A percentile compares a stretch with the other conserved stretches of the same genome.
phyloP scores from a whole-genome alignment of 495 filamentous ascomycete species.

The Pseudomonodictys pantanalensis region DNA sequence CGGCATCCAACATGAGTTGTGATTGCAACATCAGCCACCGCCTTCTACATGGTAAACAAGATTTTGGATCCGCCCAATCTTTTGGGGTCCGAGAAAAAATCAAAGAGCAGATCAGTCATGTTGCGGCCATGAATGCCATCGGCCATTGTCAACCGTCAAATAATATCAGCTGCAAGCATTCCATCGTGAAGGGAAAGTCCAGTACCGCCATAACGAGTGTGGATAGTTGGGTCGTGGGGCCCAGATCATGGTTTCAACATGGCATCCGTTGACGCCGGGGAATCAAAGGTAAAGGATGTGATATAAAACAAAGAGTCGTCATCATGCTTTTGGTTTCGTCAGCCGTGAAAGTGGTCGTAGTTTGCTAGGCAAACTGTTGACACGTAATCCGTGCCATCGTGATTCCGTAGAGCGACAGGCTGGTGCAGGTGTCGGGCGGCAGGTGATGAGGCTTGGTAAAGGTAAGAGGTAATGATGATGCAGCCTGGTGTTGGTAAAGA shows the following conservation, averaged over 20 bases:
- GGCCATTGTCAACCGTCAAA: slow-evolving; percentile 19
- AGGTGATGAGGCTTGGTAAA: slow-evolving; percentile 13
- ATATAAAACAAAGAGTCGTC: slow-evolving; percentile 9
- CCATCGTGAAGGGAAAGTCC: slow-evolving; percentile 13
- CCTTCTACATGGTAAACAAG: no score
- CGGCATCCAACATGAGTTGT: background rate
- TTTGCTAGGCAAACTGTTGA: slow-evolving; percentile 13
- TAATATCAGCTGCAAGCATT: slow-evolving; percentile 4
- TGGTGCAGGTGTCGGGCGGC: slow-evolving; percentile 9
- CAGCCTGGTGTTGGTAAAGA: background rate
- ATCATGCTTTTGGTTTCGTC: slow-evolving; percentile 32
- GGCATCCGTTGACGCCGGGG: slow-evolving; percentile 30
- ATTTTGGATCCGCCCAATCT: no score
- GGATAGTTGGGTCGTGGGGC: slow-evolving; percentile 18
- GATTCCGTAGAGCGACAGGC: slow-evolving; percentile 19
- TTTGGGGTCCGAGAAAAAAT: background rate
- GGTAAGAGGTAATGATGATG: slow-evolving; percentile 9
- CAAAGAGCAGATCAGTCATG: slow-evolving; percentile 3
- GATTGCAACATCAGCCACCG: no score
- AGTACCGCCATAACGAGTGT: slow-evolving; percentile 8
- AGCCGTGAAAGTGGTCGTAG: slow-evolving; percentile 30
- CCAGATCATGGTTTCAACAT: slow-evolving; percentile 27
- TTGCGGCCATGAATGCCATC: background rate
- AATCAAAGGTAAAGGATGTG: slow-evolving; percentile 23
- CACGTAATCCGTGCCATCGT: slow-evolving; percentile 29